Evolutionary conservation across 169 alveolate species (phyloP).

Genomic region (Plasmodium relictum): DNA sequence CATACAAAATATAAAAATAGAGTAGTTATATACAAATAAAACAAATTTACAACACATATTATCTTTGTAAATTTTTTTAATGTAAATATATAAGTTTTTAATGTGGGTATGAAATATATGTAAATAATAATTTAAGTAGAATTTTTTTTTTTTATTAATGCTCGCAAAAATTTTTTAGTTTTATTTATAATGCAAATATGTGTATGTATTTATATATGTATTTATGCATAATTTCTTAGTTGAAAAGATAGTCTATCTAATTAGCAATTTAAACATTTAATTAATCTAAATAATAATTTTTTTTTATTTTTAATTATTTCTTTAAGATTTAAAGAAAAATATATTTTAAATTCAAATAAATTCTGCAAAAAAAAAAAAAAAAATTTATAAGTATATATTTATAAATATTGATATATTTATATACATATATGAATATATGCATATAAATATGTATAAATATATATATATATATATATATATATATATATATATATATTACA

Average conservation of each 20-base stretch:
- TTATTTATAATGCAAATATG: background rate
- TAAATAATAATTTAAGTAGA: background rate
- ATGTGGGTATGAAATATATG: constrained; percentile 17
- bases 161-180: background rate
- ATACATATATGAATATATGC: constrained; percentile 6
- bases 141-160: too few species aligned
- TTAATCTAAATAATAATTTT: background rate
- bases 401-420: too few species aligned
- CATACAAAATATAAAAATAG: background rate
- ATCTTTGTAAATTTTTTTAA: constrained; percentile 9
- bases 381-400: too few species aligned
- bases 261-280: constrained; percentile 10
- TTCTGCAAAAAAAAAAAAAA: constrained; percentile 16
- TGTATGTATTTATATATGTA: too few species aligned
- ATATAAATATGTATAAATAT: too few species aligned
- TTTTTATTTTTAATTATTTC: constrained; percentile 11
- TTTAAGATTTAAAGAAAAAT: constrained; percentile 9
- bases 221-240: too few species aligned
- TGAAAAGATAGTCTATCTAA: constrained; percentile 5
- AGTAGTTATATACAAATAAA: constrained; percentile 2
- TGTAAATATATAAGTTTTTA: background rate
- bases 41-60: constrained; percentile 14
- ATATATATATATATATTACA: too few species aligned
- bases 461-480: too few species aligned
- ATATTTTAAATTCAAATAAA: background rate